Conservation (phyloP, 345 rosid species). For the Citrus glauca region DNA sequence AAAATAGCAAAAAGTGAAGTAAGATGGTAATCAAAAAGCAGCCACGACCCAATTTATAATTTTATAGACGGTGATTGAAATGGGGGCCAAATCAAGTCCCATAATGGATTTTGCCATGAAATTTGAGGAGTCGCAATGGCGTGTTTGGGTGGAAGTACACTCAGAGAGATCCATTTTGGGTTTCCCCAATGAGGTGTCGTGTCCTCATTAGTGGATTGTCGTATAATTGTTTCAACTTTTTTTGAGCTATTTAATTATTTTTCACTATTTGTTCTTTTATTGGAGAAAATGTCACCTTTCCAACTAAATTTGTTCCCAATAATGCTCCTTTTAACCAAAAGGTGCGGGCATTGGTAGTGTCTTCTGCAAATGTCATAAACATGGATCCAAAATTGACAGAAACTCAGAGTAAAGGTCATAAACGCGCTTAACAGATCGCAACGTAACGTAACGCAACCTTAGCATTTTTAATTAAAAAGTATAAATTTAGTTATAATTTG, state of each 20-base stretch:
- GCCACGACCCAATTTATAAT: neutral
- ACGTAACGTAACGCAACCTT: no score
- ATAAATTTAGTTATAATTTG: no score
- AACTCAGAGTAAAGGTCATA: no score
- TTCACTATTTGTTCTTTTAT: neutral
- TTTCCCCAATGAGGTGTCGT: neutral
- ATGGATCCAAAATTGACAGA: no score
- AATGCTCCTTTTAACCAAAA: neutral
- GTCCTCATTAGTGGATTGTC: neutral
- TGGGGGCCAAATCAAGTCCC: no score
- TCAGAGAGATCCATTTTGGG: conserved; percentile 6
- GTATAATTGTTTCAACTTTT: neutral
- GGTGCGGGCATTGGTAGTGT: no score
- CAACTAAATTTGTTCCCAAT: neutral
- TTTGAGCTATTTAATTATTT: neutral
- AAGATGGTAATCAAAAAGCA: neutral
- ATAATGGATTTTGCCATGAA: neutral
- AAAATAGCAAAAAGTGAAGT: neutral
- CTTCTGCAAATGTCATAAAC: no score
- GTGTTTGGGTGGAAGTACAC: neutral
- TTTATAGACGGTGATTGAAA: no score
- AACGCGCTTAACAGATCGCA: no score
- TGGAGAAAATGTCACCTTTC: no score
- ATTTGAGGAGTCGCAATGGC: neutral
- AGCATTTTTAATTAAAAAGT: no score